These are phyloP conservation scores for Botryotinia calthae DNA, from an alignment of 2,329 filamentous ascomycete genomes.

Conservation along the genomic window DNA sequence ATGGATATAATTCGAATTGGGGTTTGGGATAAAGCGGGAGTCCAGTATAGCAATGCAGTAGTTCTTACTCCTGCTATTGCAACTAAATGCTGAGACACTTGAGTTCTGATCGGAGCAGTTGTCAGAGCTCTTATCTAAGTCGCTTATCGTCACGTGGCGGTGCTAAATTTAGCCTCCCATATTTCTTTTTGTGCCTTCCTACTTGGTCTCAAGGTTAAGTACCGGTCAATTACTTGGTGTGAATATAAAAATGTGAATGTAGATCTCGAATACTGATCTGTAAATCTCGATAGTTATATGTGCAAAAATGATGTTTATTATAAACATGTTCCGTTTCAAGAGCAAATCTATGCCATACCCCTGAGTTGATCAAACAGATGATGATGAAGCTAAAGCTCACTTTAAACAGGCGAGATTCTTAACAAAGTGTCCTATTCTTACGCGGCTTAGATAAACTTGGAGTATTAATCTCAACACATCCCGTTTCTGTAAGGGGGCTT, in stretches of 20 bases:
- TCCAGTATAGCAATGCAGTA: neutral
- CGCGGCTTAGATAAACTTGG: slow-evolving; percentile 2
- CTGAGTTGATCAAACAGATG: slow-evolving; percentile 3
- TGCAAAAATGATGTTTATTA: neutral
- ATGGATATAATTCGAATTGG: neutral
- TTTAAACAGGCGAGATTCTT: slow-evolving; percentile 19
- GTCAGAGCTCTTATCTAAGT: neutral
- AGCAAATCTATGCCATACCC: neutral
- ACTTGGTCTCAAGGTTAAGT: neutral
- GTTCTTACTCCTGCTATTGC: neutral
- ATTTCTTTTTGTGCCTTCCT: neutral
- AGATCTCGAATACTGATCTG: neutral
- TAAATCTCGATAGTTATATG: neutral
- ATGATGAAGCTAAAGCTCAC: slow-evolving; percentile 4
- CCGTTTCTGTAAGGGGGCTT: slow-evolving; percentile 15
- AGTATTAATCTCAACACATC: neutral
- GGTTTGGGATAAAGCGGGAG: too few relatives aligned
- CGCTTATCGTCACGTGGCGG: slow-evolving; percentile 1
- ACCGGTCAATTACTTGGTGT: neutral
- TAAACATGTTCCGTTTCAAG: neutral
- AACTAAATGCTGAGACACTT: neutral
- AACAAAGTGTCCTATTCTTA: slow-evolving; percentile 22
- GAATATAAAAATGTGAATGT: neutral
- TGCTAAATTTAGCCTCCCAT: neutral
- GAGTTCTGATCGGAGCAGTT: neutral